These are phyloP conservation scores for Apostasia shenzhenica DNA, from an alignment of 106 monocot species.

Conservation along the genomic window DNA sequence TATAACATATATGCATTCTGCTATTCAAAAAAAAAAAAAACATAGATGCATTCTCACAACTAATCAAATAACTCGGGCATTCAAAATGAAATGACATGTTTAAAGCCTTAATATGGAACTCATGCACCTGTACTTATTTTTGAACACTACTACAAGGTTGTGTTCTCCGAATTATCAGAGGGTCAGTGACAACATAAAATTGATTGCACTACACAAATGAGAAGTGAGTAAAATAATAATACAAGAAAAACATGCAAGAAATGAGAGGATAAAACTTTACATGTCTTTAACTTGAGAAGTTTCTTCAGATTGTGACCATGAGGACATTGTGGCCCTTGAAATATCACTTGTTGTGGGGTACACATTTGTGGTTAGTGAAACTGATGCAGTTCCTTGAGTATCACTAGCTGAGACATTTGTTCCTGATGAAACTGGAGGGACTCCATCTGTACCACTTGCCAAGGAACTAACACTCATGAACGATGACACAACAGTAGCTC, in stretches of 20 bases:
- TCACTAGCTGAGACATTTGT: not conserved
- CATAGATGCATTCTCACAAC: too few species aligned
- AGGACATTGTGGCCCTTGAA: slow-evolving; percentile 11
- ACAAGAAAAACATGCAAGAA: not conserved
- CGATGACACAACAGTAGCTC: not conserved
- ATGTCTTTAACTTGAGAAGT: slow-evolving; percentile 18
- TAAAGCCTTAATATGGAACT: too few species aligned
- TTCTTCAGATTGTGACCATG: slow-evolving; percentile 25
- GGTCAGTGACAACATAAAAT: too few species aligned
- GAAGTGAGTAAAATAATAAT: too few species aligned
- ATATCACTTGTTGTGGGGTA: not conserved
- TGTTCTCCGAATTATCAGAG: too few species aligned
- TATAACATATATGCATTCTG: too few species aligned
- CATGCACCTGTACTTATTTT: too few species aligned
- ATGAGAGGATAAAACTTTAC: slow-evolving; percentile 27
- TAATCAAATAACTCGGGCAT: too few species aligned
- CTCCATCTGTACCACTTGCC: not conserved
- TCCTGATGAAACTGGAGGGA: slow-evolving; percentile 6
- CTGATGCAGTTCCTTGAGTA: not conserved
- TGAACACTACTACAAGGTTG: too few species aligned
- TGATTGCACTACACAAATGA: too few species aligned
- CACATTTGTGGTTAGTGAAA: not conserved
- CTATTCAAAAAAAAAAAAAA: too few species aligned
- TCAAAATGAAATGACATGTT: too few species aligned
- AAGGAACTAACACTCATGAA: not conserved